A percentile compares a stretch with the other conserved stretches of the same genome.
phyloP scores from a whole-genome alignment of 169 alveolate species.

The Plasmodium blacklocki region DNA sequence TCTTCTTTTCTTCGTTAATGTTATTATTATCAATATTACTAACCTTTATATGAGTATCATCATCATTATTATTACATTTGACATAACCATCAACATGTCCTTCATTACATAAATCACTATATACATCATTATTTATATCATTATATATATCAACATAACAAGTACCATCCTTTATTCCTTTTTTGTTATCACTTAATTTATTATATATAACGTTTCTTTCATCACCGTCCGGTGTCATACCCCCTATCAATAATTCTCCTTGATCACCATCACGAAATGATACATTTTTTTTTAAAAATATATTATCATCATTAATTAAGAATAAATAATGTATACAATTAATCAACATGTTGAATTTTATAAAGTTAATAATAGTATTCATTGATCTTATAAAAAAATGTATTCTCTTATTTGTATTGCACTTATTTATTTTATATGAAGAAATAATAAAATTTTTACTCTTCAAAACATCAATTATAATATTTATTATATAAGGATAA shows the following conservation, averaged over 20 bases:
- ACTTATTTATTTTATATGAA: background rate
- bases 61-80: no score
- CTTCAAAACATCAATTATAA: constrained; percentile 22
- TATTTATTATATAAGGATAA: constrained; percentile 33
- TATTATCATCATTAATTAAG: constrained; percentile 6
- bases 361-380: background rate
- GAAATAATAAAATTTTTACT: background rate
- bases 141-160: background rate
- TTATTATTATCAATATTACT: background rate
- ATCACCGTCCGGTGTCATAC: no score
- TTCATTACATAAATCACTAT: no score
- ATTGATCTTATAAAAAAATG: constrained; percentile 12
- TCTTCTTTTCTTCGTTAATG: background rate
- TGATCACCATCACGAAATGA: background rate
- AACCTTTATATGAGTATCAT: no score
- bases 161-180: background rate
- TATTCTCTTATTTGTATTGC: background rate
- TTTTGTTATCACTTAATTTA: background rate
- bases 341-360: constrained; percentile 48
- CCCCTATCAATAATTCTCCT: background rate
- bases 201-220: no score
- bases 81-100: background rate
- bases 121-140: background rate
- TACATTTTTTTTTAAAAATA: constrained; percentile 10
- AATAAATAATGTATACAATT: constrained; percentile 39